phyloP scores from a whole-genome alignment of 2,329 filamentous ascomycete species.

The Atkinsonella texensis region DNA sequence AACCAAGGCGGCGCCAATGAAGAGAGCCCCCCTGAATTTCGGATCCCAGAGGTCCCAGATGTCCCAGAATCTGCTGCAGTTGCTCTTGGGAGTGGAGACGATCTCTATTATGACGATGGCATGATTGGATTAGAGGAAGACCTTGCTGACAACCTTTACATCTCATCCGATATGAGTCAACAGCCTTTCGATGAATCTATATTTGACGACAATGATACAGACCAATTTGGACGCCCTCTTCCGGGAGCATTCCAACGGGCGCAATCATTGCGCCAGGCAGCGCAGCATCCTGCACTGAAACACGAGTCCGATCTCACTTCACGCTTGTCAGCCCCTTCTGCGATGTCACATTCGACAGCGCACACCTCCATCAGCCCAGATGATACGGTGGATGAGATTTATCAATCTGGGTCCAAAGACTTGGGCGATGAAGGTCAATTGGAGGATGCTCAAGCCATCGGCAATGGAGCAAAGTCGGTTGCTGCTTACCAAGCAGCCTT shows the following conservation, averaged over 20 bases:
- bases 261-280: conserved; percentile 31
- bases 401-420: background rate
- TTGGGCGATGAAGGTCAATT: background rate
- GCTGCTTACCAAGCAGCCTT: conserved; percentile 75
- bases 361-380: conserved; percentile 37
- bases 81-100: conserved; percentile 33
- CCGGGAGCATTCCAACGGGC: conserved; percentile 45
- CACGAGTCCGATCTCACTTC: conserved; percentile 36
- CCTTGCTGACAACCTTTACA: conserved; percentile 34
- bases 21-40: conserved; percentile 24
- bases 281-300: conserved; percentile 18
- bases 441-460: conserved; percentile 3
- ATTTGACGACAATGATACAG: conserved; percentile 57
- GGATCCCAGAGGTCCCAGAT: conserved; percentile 28
- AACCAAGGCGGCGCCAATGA: conserved; percentile 5
- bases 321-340: conserved; percentile 31
- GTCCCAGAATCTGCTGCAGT: conserved; percentile 13
- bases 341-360: conserved; percentile 33
- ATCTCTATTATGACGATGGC: conserved; percentile 60
- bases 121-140: conserved; percentile 35
- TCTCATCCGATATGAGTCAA: conserved; percentile 33
- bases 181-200: conserved; percentile 59
- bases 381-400: background rate
- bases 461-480: conserved; percentile 15
- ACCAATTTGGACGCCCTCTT: conserved; percentile 48